Evolutionary conservation across 2,329 filamentous ascomycete genomes (phyloP), one percentile per base, ranked within the genome.

Genomic region (Fusarium begoniae): DNA sequence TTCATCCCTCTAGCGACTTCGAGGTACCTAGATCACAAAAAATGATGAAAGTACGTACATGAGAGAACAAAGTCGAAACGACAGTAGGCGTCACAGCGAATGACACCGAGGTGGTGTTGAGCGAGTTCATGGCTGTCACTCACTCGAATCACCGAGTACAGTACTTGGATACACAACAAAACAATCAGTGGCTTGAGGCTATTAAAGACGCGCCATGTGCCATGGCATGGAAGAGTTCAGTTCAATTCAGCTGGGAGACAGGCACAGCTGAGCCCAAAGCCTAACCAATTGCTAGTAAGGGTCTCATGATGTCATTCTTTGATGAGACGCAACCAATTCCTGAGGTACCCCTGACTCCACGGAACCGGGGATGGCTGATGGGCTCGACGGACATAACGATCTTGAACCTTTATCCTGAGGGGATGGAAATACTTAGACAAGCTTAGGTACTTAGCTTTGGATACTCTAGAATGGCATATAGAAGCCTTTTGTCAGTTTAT

Each of bases 61-160:
- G 96, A 66, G 92, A 92, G 77, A 98, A 87, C 72, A 96, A 91
- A 20, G 96, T 98, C 75, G 93, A 92, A 63, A 98, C 88, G 53
- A 97, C 93, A 8, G 93, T 95, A 18, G 96, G 96, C 72, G 95
- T 94, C 62, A 98, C 92, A 56, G 95, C 95, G 74, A 94, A 89
- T 65, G 92, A 91, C 69, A 98, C 92, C 20, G 93, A 91, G 44
- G 96, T 88, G 24, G 95, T 97, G 83, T 94, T 95, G 78, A 96
- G 89, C 63, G 80, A 80, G 68, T 85, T 86, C 86, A 88, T 88
- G 73, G 53, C 58, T 66, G 53, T 54, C 24, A 26, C 18, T 24
- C 15, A 51, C 56, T 58, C n/a, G n/a, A 48, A 28, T 38, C 47
- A 20, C 22, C 53, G 44, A 40, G 55, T 55, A 41, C 35, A 12